Base-by-base conservation (phyloP, 495 filamentous ascomycete species). In the Penicillium roqueforti region DNA sequence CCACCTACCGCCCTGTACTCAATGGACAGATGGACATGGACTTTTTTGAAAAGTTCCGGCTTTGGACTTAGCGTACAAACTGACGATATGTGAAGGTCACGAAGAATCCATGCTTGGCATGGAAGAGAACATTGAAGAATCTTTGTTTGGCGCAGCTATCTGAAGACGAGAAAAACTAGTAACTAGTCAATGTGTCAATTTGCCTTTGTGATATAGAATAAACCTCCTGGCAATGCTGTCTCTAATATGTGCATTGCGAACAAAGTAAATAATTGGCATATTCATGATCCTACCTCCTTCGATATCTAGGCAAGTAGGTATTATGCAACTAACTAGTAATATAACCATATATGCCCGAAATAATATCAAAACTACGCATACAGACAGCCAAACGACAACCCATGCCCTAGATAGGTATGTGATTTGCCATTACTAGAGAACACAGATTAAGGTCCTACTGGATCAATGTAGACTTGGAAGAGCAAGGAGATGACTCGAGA, bases 401-500 rank as follows among this genome's bases (percentile, higher is more conserved):
- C 13, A 7, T 34, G 14, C 14, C 14, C n/a, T 36, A 3, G 14
- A 1, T 28, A 26, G 14, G 2, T 28, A 26, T 28, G 20, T 6
- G 8, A 28, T 18, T 28, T 28, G 25, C 8, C 25, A 28, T 18
- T 28, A 26, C 2, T 9, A 4, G 6, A 28, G 14, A 19, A 31
- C 23, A 41, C 31, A 22, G 45, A 26, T 26, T 23, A 39, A 20
- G 23, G 9, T 40, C 36, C 13, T 37, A 38, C 25, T 50, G 36
- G 11, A 37, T 22, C 19, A 11, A 51, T 10, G 39, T 23, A 34
- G 37, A 44, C 47, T 43, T 53, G 16, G 31, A 23, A 54, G 50
- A 57, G 36, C 44, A 62, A 20, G 51, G 26, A 36, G 41, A 61
- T 61, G 50, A 41, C 53, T 34, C 50, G 39, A 59, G 23, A 58